These are phyloP conservation scores for Trypanosoma scelopori DNA, from an alignment of 208 protist species.

Conservation along the genomic window DNA sequence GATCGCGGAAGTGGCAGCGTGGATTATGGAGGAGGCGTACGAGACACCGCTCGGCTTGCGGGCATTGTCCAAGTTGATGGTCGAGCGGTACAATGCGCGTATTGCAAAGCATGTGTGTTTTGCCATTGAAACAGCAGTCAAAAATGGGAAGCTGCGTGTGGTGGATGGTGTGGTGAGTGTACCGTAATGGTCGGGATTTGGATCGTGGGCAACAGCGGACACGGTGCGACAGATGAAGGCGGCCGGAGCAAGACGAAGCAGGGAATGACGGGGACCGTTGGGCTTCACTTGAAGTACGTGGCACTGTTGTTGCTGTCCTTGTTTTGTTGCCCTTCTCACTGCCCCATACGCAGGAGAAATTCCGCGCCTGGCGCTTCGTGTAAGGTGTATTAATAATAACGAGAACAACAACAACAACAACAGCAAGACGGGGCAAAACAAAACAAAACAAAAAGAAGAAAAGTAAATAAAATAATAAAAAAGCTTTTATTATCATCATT, in stretches of 20 bases:
- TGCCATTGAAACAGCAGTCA: constrained; percentile 41
- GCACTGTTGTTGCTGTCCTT: no score
- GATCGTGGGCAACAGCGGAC: neutral
- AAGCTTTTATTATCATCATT: no score
- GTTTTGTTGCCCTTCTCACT: no score
- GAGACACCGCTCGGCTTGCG: constrained; percentile 34
- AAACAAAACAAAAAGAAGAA: no score
- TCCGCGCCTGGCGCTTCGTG: no score
- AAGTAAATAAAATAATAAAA: no score
- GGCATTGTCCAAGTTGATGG: constrained; percentile 51
- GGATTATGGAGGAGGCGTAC: constrained; percentile 25
- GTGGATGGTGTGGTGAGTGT: constrained; percentile 37
- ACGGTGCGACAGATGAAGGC: no score
- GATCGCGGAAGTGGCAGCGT: constrained; percentile 45
- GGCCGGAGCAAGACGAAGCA: no score
- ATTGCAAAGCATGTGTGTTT: constrained; percentile 61
- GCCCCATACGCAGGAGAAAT: no score
- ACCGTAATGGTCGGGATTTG: neutral
- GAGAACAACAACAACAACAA: neutral
- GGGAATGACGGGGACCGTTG: no score
- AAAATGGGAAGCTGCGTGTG: constrained; percentile 37
- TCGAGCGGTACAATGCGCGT: constrained; percentile 53
- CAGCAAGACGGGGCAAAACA: no score
- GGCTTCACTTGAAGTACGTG: no score
- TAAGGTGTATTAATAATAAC: neutral